Base-by-base conservation (phyloP, 345 rosid genomes). In the Cardamine occulta region DNA sequence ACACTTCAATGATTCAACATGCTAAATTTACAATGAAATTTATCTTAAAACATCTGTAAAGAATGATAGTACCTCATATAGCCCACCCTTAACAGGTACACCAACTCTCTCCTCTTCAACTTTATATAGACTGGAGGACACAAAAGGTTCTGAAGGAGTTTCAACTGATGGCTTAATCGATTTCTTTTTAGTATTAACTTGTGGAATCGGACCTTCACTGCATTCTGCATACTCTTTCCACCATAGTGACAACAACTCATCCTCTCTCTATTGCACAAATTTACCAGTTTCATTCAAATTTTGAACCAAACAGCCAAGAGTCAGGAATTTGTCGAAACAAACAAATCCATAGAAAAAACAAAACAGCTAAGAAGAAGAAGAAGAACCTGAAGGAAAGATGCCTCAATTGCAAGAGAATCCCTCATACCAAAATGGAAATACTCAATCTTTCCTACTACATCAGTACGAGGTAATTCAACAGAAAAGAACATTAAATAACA, bases 221-320 rank as follows among this genome's bases (percentile, higher is more conserved):
- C 99, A 90, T 79, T 95, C 99, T n/a, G 96, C 97, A 80, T 87
- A 95, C 85, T 92, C 99, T 83, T 81, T 85, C 99, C 99, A 95
- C 99, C 99, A 95, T 62, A 76, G 77, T 78, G 97, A 90, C 31
- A 95, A 90, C 86, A 95, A 76, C 70, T 90, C 99, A 73, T 93
- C 98, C 79, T 95, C 99, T 77, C 85, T 93, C 99, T 95, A 61
- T 45, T 42, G 40, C 80, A 64, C 55, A 75, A 40, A 72, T 29
- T 34, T 15, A 51, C 70, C 35, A 34, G 5, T 32, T n/a, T 18
- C 63, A 67, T 13, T 66, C 45, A 10, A 35, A 48, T 8, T 15
- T 12, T 23, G 59, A 67, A 67, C 39, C 55, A 29, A 51, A 61
- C 18, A 32, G 11, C 37, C 45, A 59, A 29, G 10, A 56, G 24